Evolutionary conservation across 805 yeast genomes (phyloP).

Genomic region (Candida quercuum): DNA sequence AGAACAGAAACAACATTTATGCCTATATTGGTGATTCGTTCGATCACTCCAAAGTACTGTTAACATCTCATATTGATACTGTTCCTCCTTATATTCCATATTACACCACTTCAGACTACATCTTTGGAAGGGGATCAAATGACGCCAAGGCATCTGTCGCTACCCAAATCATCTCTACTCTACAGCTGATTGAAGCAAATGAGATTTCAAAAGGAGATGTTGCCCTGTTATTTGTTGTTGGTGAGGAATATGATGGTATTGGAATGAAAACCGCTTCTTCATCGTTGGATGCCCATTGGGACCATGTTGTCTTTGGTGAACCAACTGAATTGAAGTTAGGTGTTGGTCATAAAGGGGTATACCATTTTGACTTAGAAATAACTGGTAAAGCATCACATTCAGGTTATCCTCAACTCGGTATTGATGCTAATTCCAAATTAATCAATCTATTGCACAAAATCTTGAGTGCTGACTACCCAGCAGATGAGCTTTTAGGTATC

Average conservation of each 20-base stretch:
- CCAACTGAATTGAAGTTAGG: slow-evolving; percentile 69
- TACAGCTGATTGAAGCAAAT: slow-evolving; percentile 37
- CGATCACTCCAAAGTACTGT: slow-evolving; percentile 37
- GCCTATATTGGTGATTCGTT: slow-evolving; percentile 45
- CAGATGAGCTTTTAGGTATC: slow-evolving; percentile 48
- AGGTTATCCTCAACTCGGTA: slow-evolving; percentile 66
- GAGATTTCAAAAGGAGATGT: slow-evolving; percentile 48
- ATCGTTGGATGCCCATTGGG: slow-evolving; percentile 40
- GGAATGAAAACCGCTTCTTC: slow-evolving; percentile 50
- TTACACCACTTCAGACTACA: slow-evolving; percentile 36
- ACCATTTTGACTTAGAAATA: slow-evolving; percentile 35
- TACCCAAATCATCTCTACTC: slow-evolving; percentile 49
- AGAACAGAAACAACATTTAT: slow-evolving; percentile 43
- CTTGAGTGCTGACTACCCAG: slow-evolving; percentile 40
- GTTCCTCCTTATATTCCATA: slow-evolving; percentile 65
- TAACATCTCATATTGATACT: slow-evolving; percentile 67
- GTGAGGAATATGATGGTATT: slow-evolving; percentile 61
- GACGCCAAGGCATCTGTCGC: slow-evolving; percentile 75
- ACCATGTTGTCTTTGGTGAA: slow-evolving; percentile 64
- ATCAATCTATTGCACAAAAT: slow-evolving; percentile 45
- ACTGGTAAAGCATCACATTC: slow-evolving; percentile 59
- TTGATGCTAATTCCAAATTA: slow-evolving; percentile 54
- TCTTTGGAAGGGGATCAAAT: slow-evolving; percentile 62
- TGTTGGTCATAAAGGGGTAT: slow-evolving; percentile 64
- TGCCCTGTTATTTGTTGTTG: slow-evolving; percentile 57